These are phyloP conservation scores for Cercophora sp. DNA, from an alignment of 495 filamentous ascomycete genomes.

Conservation along the genomic window DNA sequence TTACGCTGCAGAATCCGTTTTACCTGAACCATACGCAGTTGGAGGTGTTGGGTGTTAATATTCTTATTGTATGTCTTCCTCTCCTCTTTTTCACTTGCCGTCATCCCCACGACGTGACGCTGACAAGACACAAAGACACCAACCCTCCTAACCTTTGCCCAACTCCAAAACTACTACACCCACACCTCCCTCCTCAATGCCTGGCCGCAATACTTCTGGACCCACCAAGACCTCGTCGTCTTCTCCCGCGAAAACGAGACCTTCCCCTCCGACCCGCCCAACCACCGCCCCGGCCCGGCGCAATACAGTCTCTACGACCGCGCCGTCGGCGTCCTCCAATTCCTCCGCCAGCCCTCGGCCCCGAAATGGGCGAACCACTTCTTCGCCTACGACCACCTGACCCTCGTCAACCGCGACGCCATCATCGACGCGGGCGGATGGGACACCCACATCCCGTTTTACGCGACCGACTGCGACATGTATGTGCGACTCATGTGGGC, in stretches of 20 bases:
- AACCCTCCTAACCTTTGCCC: conserved; percentile 57
- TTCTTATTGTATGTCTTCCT: too few species aligned
- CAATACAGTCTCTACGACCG: conserved; percentile 46
- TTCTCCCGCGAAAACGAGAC: conserved; percentile 43
- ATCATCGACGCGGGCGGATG: conserved; percentile 53
- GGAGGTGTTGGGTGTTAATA: conserved; percentile 49
- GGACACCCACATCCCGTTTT: conserved; percentile 60
- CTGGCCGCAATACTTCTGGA: conserved; percentile 58
- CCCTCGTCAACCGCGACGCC: conserved; percentile 51
- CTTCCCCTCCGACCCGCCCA: conserved; percentile 20
- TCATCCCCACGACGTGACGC: too few species aligned
- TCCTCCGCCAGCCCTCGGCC: conserved; percentile 19
- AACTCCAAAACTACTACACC: conserved; percentile 60
- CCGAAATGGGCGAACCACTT: conserved; percentile 52
- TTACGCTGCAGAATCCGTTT: conserved; percentile 59
- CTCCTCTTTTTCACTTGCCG: too few species aligned
- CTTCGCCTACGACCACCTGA: conserved; percentile 55
- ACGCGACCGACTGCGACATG: conserved; percentile 45
- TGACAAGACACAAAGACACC: conserved; percentile 49
- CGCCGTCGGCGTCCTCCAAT: conserved; percentile 39
- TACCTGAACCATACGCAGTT: conserved; percentile 56
- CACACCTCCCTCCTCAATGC: conserved; percentile 35
- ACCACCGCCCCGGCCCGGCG: not conserved
- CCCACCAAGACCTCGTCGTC: conserved; percentile 55
- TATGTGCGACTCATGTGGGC: conserved; percentile 53